Conservation (phyloP, 352 stramenopile genomes). For the Achlya hypogyna region DNA sequence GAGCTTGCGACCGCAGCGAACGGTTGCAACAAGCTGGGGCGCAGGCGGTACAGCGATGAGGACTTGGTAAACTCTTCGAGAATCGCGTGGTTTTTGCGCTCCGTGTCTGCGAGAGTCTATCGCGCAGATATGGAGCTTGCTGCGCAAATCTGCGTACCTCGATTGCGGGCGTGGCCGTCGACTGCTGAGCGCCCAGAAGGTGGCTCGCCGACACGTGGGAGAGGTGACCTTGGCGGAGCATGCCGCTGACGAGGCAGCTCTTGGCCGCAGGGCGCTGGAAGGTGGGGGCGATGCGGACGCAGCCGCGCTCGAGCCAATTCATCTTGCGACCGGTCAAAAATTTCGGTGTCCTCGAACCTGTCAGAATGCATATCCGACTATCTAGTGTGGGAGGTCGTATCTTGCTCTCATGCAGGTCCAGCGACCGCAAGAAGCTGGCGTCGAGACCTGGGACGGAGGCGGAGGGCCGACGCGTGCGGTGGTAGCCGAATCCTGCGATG, state of each 20-base stretch:
- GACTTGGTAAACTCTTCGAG: constrained; percentile 9
- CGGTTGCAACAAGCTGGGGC: constrained; percentile 53
- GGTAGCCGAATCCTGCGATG: no score
- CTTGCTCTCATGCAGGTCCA: no score
- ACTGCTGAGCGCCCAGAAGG: constrained; percentile 1
- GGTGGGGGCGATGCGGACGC: constrained; percentile 10
- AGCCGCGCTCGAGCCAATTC: constrained; percentile 20
- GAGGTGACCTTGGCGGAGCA: constrained; percentile 19
- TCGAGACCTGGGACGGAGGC: no score
- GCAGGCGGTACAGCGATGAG: constrained; percentile 32
- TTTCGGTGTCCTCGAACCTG: neutral
- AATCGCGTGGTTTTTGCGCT: neutral
- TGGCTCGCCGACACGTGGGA: constrained; percentile 7
- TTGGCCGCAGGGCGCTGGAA: constrained; percentile 8
- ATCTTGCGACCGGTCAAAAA: constrained; percentile 3
- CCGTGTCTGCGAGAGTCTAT: neutral
- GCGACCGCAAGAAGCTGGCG: no score
- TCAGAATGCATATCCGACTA: neutral
- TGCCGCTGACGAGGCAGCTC: neutral
- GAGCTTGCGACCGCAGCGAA: constrained; percentile 13
- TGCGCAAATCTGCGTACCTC: neutral
- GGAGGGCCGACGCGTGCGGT: no score
- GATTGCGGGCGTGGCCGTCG: neutral
- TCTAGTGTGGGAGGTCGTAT: neutral
- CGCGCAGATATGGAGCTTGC: neutral